Evolutionary conservation across 2,329 filamentous ascomycete species (phyloP).

Genomic region (Claviceps citrina): DNA sequence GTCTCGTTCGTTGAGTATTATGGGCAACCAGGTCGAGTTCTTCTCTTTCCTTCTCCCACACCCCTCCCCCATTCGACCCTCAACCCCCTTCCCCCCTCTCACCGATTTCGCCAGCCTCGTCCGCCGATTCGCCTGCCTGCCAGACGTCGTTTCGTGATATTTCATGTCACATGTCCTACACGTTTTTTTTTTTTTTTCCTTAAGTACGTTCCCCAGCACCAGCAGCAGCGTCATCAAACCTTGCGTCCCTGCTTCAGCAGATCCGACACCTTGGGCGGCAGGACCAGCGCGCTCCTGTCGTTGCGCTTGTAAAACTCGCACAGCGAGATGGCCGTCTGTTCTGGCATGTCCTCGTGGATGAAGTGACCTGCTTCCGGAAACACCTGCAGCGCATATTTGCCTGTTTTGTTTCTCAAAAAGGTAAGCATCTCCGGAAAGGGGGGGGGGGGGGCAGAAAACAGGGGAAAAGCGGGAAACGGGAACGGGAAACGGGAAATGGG

Average conservation of each 20-base stretch:
- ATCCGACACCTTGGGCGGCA: slow-evolving; percentile 84
- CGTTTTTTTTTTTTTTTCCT: not conserved
- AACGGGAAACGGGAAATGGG: no score
- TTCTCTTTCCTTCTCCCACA: no score
- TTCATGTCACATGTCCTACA: no score
- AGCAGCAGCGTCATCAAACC: slow-evolving; percentile 24
- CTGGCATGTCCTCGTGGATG: slow-evolving; percentile 85
- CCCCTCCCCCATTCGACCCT: no score
- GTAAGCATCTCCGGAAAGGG: not conserved
- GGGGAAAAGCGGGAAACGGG: not conserved
- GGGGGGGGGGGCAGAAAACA: not conserved
- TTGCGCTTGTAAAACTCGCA: slow-evolving; percentile 89
- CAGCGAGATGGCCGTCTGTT: slow-evolving; percentile 71
- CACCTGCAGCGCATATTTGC: slow-evolving; percentile 90
- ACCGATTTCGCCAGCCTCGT: no score
- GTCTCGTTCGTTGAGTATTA: not conserved
- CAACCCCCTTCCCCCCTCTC: no score
- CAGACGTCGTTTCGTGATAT: not conserved
- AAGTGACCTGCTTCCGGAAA: slow-evolving; percentile 94
- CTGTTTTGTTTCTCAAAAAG: slow-evolving; percentile 20
- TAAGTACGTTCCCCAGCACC: no score
- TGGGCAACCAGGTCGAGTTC: not conserved
- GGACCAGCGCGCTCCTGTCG: slow-evolving; percentile 65
- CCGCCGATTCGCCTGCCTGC: not conserved
- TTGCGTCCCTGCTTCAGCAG: slow-evolving; percentile 47